A percentile compares a stretch with the other conserved stretches of the same genome.
Conservation (phyloP, 257 asterid species). For the Perilla frutescens region DNA sequence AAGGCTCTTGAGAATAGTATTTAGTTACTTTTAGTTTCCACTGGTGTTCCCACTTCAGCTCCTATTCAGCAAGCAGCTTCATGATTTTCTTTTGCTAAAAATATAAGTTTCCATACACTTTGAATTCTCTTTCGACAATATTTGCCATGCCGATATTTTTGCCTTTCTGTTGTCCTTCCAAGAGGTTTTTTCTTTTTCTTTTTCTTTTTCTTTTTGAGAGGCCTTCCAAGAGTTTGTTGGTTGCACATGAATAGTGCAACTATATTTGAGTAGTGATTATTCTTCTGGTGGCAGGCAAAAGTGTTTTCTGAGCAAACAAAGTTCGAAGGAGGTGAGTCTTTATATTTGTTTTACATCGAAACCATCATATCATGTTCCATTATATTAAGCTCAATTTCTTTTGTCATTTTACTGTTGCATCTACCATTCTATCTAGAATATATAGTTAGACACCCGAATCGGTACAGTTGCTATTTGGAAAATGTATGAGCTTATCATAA, state of each 20-base stretch:
- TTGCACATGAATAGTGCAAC: constrained; percentile 12
- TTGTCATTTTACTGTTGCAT: not conserved
- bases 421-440: not conserved
- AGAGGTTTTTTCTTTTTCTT: not conserved
- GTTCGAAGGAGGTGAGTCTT: constrained; percentile 84
- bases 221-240: constrained; percentile 18
- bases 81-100: not conserved
- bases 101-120: not conserved
- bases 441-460: not conserved
- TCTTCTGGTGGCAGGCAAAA: constrained; percentile 69
- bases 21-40: constrained; percentile 1
- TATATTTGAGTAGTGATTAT: constrained; percentile 28
- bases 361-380: constrained; percentile 3
- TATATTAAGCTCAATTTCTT: not conserved
- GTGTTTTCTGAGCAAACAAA: constrained; percentile 81
- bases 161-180: no score
- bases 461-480: not conserved
- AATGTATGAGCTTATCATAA: not conserved
- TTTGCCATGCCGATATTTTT: no score
- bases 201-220: not conserved
- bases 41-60: not conserved
- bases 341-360: not conserved
- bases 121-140: not conserved
- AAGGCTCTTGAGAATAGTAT: constrained; percentile 12
- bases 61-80: not conserved